Conservation (phyloP, 1,284 basidiomycete species). For the Ganoderma sinense region DNA sequence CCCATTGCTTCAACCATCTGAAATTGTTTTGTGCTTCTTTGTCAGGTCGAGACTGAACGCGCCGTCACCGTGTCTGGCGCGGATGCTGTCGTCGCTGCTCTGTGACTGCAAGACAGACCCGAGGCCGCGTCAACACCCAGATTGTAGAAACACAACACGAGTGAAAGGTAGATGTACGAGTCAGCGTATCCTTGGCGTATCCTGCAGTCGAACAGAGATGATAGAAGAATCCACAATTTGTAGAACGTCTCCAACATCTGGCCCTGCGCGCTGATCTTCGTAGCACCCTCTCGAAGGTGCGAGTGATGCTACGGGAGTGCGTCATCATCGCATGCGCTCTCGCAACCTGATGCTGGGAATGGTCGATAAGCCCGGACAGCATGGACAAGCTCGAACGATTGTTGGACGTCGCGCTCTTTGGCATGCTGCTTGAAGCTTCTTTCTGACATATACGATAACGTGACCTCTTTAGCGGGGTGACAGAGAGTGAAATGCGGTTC, state of each 20-base stretch:
- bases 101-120: slow-evolving; percentile 26
- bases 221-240: not conserved
- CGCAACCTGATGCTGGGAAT: slow-evolving; percentile 5
- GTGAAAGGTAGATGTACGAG: not conserved
- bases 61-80: slow-evolving; percentile 73
- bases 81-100: slow-evolving; percentile 61
- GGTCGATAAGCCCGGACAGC: slow-evolving; percentile 1
- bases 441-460: slow-evolving; percentile 1
- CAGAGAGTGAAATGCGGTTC: not conserved
- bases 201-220: not conserved
- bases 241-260: not conserved
- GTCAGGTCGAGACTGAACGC: slow-evolving; percentile 57
- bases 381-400: not conserved
- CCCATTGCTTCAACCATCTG: not conserved
- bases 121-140: not conserved
- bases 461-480: not conserved
- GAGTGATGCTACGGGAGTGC: not conserved
- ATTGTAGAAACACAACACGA: not conserved
- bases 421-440: not conserved
- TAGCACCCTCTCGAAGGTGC: not conserved
- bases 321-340: not conserved
- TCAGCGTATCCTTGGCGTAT: not conserved
- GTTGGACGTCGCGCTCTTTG: not conserved
- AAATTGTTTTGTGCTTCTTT: not conserved
- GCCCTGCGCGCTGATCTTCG: not conserved